Evolutionary conservation across 2,329 filamentous ascomycete genomes (phyloP), one percentile per base, ranked within the genome.

Genomic region (Neocucurbitaria cava): DNA sequence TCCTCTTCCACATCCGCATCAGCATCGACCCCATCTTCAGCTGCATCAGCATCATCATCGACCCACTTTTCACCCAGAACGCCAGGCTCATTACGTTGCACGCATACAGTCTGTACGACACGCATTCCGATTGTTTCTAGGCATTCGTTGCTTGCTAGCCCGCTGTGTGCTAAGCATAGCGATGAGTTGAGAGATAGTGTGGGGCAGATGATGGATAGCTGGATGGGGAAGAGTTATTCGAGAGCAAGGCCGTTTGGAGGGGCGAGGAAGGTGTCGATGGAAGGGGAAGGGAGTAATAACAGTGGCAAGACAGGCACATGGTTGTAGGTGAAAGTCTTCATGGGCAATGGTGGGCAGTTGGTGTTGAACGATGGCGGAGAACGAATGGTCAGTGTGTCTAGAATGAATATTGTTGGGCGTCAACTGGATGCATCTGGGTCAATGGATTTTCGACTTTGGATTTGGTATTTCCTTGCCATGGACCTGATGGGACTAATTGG

Each of bases 171-270:
- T 13, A 40, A 47, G 6, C 41, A 48, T 41, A 30, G 7, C 2
- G 52, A 48, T 7, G 49, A 35, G 7, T 38, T 50, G 10, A 52
- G 39, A 11, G 36, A 43, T 42, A 49, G 38, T 15, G 51, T 52
- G 17, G 40, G 42, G 21, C 33, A 31, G 11, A 36, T 42, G 49
- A 41, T 40, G 20, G 33, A 23, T n/a, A 47, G 20, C 5, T 20
- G 31, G 31, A 21, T 21, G 23, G 42, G 23, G 13, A 48, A 26
- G 35, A 40, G 46, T 13, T n/a, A 28, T 23, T 40, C 20, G 21
- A 13, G 11, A 23, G 20, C 6, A 7, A 5, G 38, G 11, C 18
- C 38, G n/a, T 21, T 18, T 39, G 40, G 10, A 18, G 13, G 15
- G 24, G 41, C 23, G 24, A 7, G 24, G 24, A 20, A 24, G 23